Conservation (phyloP, 2,329 filamentous ascomycete genomes). For the Graphilbum fragrans region DNA sequence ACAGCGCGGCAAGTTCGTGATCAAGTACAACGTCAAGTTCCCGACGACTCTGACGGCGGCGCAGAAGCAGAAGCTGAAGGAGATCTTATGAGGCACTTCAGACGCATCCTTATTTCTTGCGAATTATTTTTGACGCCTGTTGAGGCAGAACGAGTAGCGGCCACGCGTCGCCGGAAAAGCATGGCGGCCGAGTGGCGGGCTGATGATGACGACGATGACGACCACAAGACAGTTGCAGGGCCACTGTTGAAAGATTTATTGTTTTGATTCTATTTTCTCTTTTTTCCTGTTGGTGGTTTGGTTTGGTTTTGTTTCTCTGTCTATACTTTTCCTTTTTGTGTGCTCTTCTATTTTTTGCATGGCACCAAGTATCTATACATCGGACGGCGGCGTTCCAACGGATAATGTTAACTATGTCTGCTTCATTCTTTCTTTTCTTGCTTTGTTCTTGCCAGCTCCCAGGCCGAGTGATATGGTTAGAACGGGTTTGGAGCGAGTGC, state of each 20-base stretch:
- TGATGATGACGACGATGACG: neutral
- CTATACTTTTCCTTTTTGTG: neutral
- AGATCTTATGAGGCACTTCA: slow-evolving; percentile 51
- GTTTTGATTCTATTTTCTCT: neutral
- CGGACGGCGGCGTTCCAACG: slow-evolving; percentile 1
- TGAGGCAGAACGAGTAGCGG: neutral
- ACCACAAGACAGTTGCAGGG: neutral
- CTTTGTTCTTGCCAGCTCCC: neutral
- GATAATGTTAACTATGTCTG: neutral
- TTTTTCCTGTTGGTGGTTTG: neutral
- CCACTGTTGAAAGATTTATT: neutral
- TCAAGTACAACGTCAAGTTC: slow-evolving; percentile 89
- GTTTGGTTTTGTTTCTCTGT: neutral
- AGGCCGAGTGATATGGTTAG: too few species aligned
- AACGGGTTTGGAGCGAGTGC: too few species aligned
- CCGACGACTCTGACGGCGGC: slow-evolving; percentile 61
- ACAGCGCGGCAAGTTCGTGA: slow-evolving; percentile 74
- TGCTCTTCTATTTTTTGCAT: slow-evolving; percentile 1
- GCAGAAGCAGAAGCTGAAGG: slow-evolving; percentile 72
- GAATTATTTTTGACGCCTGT: neutral
- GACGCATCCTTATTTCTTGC: neutral
- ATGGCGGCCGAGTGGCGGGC: too few species aligned
- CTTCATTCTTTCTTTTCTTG: neutral
- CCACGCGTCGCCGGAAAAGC: too few species aligned
- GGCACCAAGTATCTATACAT: neutral